Evolutionary conservation across 2,329 filamentous ascomycete genomes (phyloP), one percentile per base, ranked within the genome.

Genomic region (Fusarium anthophilum): DNA sequence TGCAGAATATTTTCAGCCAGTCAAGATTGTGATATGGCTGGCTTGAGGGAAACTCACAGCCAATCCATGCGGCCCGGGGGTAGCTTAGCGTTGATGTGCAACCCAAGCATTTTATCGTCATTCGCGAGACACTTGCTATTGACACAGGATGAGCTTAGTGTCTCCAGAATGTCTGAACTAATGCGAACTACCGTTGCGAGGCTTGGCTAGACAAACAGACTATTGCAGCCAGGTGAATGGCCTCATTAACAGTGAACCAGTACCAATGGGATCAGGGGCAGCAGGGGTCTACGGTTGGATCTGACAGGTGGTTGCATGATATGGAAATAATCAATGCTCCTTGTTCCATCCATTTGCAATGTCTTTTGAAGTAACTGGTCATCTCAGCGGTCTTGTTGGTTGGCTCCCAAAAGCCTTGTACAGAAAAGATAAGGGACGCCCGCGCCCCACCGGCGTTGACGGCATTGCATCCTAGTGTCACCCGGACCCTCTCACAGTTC

Each of bases 331-430:
- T 14, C 2, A 14, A 10, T 13, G 8, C 8, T 18, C 2, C 3
- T 10, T 3, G 5, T 32, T 4, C 12, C 10, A 8, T n/a, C 8
- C 2, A 6, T 63, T 15, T 3, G 2, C 3, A n/a, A 14, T 0
- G 9, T 4, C 11, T 11, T 10, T 15, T 1, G 6, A n/a, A 17
- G 14, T 1, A 9, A 14, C 3, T 13, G 17, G 17, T 20, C 10
- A 15, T 35, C 32, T 20, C 20, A 5, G 13, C 7, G 4, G 2
- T 20, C 18, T 32, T 11, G 20, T 17, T 17, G 2, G 1, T 22
- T 6, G 24, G 8, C 14, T 12, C 1, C 14, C 9, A 11, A 18
- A 18, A 18, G 4, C 26, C 5, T 26, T 18, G 5, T 10, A 15
- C 3, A 24, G 0, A 11, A 22, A 3, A 35, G 32, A 47, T 41